Base-by-base conservation (phyloP, 768 basidiomycete species). In the Pholiota molesta region DNA sequence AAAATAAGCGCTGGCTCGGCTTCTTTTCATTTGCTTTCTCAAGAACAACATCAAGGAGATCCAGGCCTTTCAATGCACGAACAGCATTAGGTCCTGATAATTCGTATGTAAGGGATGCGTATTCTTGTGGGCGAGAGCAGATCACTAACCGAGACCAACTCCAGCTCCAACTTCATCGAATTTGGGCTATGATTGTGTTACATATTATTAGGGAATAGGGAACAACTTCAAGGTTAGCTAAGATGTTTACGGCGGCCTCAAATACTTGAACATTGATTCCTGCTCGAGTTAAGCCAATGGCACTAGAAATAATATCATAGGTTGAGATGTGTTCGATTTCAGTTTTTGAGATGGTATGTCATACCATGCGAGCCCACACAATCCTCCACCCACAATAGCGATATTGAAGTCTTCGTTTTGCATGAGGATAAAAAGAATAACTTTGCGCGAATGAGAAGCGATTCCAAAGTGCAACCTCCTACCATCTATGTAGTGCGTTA, bases 101-200 rank as follows among this genome's bases (percentile, higher is more conserved):
- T 17, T 3, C 11, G 56, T 16, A 33, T 55, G 23, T 51, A 54
- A 56, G 47, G 52, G 40, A 16, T 42, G n/a, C 31, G 2, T 31
- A 44, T 54, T 40, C 33, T 35, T 17, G 29, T 37, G 14, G 23
- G 26, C 55, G 6, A 16, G 26, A 5, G n/a, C 3, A 21, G 28
- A 17, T 33, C 21, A 54, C 71, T 63, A 55, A 82, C 83, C 84
- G 21, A 86, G 62, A 17, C 78, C 81, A 45, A 87, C 79, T 11
- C 83, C 84, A n/a, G 84, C 83, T 10, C 85, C 85, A 42, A 85
- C 75, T 70, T 86, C 83, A 26, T 75, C 79, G 61, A 83, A 85
- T 54, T 76, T 74, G 16, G 77, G 66, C 83, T 85, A 65, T 0
- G 58, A 31, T 31, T n/a, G 52, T 37, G 19, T 21, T 23, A 9